phyloP scores from a whole-genome alignment of 2,329 filamentous ascomycete species.

The Raffaelea albimanens region DNA sequence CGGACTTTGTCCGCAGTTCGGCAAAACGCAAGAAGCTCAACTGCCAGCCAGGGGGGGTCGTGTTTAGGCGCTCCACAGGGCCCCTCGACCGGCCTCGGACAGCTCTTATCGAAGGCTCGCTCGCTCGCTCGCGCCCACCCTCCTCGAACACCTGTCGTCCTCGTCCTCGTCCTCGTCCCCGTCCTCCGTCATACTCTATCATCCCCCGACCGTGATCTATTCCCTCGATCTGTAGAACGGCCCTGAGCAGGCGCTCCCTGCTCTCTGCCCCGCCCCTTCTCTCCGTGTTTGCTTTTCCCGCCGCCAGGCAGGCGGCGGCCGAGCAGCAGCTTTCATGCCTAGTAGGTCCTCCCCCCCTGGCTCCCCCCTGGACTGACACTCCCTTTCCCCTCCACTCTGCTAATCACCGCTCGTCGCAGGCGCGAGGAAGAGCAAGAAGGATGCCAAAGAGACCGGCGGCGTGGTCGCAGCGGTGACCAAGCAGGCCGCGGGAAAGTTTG shows the following conservation, averaged over 20 bases:
- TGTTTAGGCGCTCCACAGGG: too few relatives aligned
- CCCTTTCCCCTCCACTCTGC: too few relatives aligned
- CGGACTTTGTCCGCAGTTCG: too few relatives aligned
- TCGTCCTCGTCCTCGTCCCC: too few relatives aligned
- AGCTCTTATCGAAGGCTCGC: too few relatives aligned
- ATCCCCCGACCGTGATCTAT: background rate
- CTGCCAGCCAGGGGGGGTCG: too few relatives aligned
- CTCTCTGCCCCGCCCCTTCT: background rate
- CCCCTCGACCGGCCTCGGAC: too few relatives aligned
- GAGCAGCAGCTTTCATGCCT: slow-evolving; percentile 15
- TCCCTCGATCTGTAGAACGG: background rate
- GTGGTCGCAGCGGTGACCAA: slow-evolving; percentile 45
- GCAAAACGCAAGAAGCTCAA: too few relatives aligned
- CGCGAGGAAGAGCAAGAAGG: slow-evolving; percentile 42
- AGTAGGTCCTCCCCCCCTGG: slow-evolving; percentile 10
- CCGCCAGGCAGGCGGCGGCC: slow-evolving; percentile 11
- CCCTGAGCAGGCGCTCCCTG: background rate
- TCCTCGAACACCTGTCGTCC: too few relatives aligned
- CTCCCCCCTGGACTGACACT: too few relatives aligned
- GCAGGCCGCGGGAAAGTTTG: slow-evolving; percentile 42
- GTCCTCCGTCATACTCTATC: too few relatives aligned
- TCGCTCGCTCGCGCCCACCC: too few relatives aligned
- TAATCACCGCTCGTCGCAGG: slow-evolving; percentile 2
- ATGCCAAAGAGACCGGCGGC: slow-evolving; percentile 43
- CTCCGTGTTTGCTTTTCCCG: slow-evolving; percentile 4